Evolutionary conservation across 257 asterid species (phyloP).

Genomic region (Nicotiana undulata): DNA sequence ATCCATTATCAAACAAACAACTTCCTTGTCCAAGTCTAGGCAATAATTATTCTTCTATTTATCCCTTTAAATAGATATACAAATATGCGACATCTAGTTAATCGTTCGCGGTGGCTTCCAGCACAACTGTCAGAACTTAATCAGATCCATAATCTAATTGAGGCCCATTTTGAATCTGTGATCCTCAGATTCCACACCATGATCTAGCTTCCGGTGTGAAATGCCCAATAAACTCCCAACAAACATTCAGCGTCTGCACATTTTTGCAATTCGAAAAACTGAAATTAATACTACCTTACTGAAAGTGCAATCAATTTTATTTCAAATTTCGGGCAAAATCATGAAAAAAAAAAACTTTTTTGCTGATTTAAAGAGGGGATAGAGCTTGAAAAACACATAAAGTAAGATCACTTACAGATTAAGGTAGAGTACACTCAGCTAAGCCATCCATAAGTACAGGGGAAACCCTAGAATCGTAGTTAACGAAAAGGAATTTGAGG

Average conservation of each 20-base stretch:
- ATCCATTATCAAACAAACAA: constrained; percentile 38
- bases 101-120: not conserved
- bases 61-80: not conserved
- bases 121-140: not conserved
- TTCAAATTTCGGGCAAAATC: not conserved
- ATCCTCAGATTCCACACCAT: constrained; percentile 2
- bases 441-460: not conserved
- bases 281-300: not conserved
- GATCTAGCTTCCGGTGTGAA: not conserved
- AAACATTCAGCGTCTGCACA: not conserved
- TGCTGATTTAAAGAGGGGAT: not conserved
- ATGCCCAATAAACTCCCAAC: not conserved
- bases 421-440: not conserved
- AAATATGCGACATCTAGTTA: not conserved
- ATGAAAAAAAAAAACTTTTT: not conserved
- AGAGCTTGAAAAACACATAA: not conserved
- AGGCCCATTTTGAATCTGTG: not conserved
- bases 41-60: not conserved
- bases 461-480: not conserved
- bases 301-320: not conserved
- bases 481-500: not conserved
- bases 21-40: not conserved
- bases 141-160: constrained; percentile 4
- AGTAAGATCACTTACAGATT: not conserved
- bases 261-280: not conserved